Evolutionary conservation across 1,139 yeast genomes (phyloP), one percentile per base, ranked within the genome.

Genomic region (Magnusiomyces fungicola): DNA sequence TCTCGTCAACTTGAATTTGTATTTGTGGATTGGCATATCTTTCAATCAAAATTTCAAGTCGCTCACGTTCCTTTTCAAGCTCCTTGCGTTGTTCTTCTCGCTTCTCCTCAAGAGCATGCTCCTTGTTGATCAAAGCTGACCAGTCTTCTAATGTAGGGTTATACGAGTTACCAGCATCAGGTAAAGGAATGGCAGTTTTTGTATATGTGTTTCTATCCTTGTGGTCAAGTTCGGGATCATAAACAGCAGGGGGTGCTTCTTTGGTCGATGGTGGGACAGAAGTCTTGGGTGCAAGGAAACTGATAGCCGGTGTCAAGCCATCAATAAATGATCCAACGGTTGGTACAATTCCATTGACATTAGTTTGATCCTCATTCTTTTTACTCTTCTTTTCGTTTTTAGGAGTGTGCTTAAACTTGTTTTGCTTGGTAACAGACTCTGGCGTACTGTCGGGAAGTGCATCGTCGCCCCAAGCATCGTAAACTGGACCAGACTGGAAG

Each of bases 121-220:
- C 97, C 52, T 73, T 71, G 53, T 78, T 71, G 50, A 92, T 77
- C 58, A 90, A 73, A 29, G 69, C 70, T 60, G 80, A 79, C 98
- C 98, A 92, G 33, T 87, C 80, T 53, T 83, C 85, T 56, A 83
- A 72, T 14, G 94, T 78, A 33, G 98, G 98, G 64, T 92, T 92
- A 64, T 92, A 92, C 2, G 97, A 90, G 65, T 85, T 85, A 49
- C 98, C 98, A 1, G 83, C 92, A 59, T 82, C 83, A 19, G 92
- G 88, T 5, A 81, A 53, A 6, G 62, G 68, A 23, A 78, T 81
- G 16, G 42, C 24, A 32, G 23, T 29, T 29, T 40, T 43, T 45
- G 48, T 32, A 45, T 30, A 29, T 40, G 48, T 1, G 40, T 32
- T 14, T 58, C 56, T 22, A 21, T 21, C 21, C 19, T 16, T 18